Conservation (phyloP, 371 early-diverging fungal genomes). For the Amoeboaphelidium protococcarum region DNA sequence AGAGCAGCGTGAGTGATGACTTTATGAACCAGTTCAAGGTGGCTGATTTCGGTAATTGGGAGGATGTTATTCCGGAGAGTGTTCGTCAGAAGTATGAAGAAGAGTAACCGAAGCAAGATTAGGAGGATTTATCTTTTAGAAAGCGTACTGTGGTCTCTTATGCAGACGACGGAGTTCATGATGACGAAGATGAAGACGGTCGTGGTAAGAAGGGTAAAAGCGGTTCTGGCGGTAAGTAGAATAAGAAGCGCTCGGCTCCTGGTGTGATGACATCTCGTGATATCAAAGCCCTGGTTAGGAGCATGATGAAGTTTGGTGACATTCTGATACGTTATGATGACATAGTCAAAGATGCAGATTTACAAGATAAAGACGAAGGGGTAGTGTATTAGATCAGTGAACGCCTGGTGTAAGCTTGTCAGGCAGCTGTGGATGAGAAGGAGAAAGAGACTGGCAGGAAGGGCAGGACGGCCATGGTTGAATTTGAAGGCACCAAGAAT, state of each 20-base stretch:
- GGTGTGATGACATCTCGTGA: conserved; percentile 42
- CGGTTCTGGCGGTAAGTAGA: neutral
- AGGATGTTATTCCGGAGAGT: conserved; percentile 74
- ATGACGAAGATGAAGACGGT: neutral
- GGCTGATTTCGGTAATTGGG: conserved; percentile 77
- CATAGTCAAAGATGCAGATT: conserved; percentile 45
- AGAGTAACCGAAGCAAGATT: conserved; percentile 2
- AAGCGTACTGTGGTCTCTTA: neutral
- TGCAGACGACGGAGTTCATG: neutral
- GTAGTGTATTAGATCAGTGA: conserved; percentile 23
- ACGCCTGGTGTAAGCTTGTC: conserved; percentile 40
- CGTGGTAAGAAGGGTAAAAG: neutral
- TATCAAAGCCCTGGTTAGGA: conserved; percentile 41
- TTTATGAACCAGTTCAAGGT: conserved; percentile 81
- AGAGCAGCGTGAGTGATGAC: conserved; percentile 37
- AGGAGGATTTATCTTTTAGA: conserved; percentile 3
- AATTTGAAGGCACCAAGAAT: conserved; percentile 30
- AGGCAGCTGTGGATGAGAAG: conserved; percentile 29
- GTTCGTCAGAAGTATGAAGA: conserved; percentile 24
- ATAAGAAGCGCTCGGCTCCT: conserved; percentile 6
- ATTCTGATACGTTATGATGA: conserved; percentile 42
- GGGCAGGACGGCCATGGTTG: conserved; percentile 10
- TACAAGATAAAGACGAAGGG: conserved; percentile 34
- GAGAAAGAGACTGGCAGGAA: conserved; percentile 8
- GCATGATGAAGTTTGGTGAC: conserved; percentile 51